Evolutionary conservation across 2,329 filamentous ascomycete genomes (phyloP).

Genomic region (Colletotrichum australisinense): DNA sequence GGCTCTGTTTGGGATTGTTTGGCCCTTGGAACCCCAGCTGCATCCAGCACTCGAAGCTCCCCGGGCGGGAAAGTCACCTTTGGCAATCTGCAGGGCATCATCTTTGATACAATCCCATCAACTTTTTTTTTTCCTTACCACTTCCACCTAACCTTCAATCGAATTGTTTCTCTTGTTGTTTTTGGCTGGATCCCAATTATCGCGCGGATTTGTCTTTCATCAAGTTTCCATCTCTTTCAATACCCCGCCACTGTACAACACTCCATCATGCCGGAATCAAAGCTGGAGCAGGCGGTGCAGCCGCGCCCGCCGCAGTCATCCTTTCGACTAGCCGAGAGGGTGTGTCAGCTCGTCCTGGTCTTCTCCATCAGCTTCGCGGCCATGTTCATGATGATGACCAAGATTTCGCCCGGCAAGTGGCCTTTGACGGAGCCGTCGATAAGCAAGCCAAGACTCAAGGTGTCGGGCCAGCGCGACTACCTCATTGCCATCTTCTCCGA

Average conservation of each 20-base stretch:
- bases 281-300: constrained; percentile 21
- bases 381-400: constrained; percentile 35
- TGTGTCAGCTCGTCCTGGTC: constrained; percentile 33
- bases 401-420: constrained; percentile 35
- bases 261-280: constrained; percentile 11
- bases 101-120: constrained; percentile 7
- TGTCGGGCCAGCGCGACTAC: constrained; percentile 31
- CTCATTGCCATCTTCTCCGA: constrained; percentile 61
- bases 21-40: constrained; percentile 28
- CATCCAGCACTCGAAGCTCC: background rate
- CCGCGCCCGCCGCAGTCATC: constrained; percentile 28
- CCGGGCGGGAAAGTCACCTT: background rate
- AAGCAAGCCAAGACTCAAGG: constrained; percentile 21
- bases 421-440: constrained; percentile 30
- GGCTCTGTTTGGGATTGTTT: constrained; percentile 34
- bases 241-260: background rate
- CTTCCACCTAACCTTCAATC: background rate
- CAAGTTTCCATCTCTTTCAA: background rate
- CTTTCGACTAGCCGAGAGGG: constrained; percentile 17
- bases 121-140: constrained; percentile 1
- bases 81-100: constrained; percentile 14
- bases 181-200: background rate
- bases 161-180: background rate
- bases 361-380: constrained; percentile 31
- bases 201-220: background rate